Percentiles rank a stretch among this genome's conserved stretches.
Evolutionary conservation across 164 flowering plant species (phyloP).

Genomic region (Macadamia integrifolia): DNA sequence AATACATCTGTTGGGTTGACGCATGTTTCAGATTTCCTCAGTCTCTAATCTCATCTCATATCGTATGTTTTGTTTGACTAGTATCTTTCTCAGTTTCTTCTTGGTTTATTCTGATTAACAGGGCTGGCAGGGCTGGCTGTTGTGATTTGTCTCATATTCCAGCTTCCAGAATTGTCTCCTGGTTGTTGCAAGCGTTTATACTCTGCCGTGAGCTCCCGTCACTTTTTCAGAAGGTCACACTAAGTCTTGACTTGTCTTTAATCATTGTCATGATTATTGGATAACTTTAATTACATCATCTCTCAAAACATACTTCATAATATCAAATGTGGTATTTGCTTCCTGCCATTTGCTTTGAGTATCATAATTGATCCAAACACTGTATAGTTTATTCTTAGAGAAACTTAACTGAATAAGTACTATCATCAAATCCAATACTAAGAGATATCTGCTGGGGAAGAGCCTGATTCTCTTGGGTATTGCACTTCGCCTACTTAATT

Average conservation of each 20-base stretch:
- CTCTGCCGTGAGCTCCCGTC: slow-evolving; percentile 69
- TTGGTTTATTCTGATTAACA: slow-evolving; percentile 15
- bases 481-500: neutral
- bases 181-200: slow-evolving; percentile 63
- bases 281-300: neutral
- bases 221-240: slow-evolving; percentile 64
- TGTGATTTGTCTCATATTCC: slow-evolving; percentile 40
- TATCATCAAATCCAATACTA: too few species aligned
- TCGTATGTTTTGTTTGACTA: neutral
- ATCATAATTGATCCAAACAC: neutral
- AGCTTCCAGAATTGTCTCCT: slow-evolving; percentile 35
- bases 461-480: too few species aligned
- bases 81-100: too few species aligned
- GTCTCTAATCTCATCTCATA: too few species aligned
- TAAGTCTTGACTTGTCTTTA: neutral
- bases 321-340: neutral
- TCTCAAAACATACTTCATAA: neutral
- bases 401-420: too few species aligned
- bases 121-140: slow-evolving; percentile 39
- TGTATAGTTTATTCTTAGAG: too few species aligned
- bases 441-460: too few species aligned
- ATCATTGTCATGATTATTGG: neutral
- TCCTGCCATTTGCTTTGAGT: neutral
- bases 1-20: too few species aligned
- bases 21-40: too few species aligned